Evolutionary conservation across 179 eudicot species (phyloP).

Genomic region (Beta corolliflora): DNA sequence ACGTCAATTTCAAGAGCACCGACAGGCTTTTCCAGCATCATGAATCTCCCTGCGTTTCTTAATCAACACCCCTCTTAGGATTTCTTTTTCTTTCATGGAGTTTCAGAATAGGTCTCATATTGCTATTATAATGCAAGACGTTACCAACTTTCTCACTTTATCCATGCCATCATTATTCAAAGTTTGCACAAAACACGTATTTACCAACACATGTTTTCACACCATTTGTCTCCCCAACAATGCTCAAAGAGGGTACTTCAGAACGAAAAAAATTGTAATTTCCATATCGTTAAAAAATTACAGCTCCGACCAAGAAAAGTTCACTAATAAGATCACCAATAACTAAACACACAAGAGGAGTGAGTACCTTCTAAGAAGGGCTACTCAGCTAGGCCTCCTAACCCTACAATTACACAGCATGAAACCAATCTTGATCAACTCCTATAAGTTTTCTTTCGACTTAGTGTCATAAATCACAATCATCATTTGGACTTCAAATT

Average conservation of each 20-base stretch:
- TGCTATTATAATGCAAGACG: neutral
- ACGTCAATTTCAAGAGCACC: neutral
- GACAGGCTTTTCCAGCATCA: neutral
- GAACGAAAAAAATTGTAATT: neutral
- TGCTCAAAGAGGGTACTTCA: neutral
- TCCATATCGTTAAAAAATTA: neutral
- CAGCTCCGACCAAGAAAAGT: neutral
- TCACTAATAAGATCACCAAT: neutral
- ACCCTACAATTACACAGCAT: neutral
- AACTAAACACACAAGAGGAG: neutral
- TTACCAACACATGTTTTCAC: neutral
- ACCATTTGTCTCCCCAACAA: neutral
- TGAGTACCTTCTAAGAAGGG: neutral
- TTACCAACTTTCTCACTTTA: neutral
- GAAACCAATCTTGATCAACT: neutral
- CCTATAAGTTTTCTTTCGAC: neutral
- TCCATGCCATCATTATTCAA: neutral
- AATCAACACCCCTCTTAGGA: neutral
- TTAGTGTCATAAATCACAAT: neutral
- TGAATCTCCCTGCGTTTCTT: neutral
- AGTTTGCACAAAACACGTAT: neutral
- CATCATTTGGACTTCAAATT: neutral
- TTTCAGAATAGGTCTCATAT: neutral
- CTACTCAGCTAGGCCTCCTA: neutral
- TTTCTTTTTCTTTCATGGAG: neutral